Base-by-base conservation (phyloP, 805 yeast species). In the Candida argentea region DNA sequence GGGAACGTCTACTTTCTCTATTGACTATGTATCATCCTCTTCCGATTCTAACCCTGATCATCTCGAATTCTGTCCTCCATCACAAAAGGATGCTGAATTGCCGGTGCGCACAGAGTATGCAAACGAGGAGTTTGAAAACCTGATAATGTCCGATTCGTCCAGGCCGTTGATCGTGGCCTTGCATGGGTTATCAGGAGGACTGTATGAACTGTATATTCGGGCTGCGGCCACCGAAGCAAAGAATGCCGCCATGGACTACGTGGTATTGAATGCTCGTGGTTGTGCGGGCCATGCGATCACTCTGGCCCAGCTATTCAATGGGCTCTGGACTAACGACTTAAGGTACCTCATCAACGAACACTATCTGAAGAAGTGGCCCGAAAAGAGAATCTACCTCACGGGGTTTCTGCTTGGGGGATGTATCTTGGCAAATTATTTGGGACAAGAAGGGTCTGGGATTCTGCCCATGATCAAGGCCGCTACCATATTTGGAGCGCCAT, bases 161-260 rank as follows among this genome's bases (percentile, higher is more conserved):
- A 63, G 61, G 34, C 87, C 87, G 4, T 56, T 81, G 26, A 60
- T 75, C 13, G 56, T 81, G 18, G 70, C 78, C 6, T 52, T 68
- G 27, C 89, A 81, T 43, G 93, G 91, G 2, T 58, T 81, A 21
- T 78, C 82, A 16, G 89, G 91, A 33, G 93, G 93, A 2, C 74
- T 84, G 10, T 81, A 76, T 40, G 91, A 81, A 47, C 73, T 82
- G 13, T 76, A 76, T 32, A 69, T 80, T 26, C 63, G 85, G 36
- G 67, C 78, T 6, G 55, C 74, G 21, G 52, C 72, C 20, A 54
- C 57, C 25, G 49, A 54, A 13, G 50, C 76, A 26, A 61, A 67
- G 18, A 41, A 48, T 1, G 51, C 52, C 4, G 42, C 57, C 36
- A 63, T 74, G 46, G 73, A 77, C 51, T 77, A 61, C 13, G 45